Evolutionary conservation across 1,284 basidiomycete species (phyloP), one percentile per base, ranked within the genome.

Genomic region (Chalciporus sp.): DNA sequence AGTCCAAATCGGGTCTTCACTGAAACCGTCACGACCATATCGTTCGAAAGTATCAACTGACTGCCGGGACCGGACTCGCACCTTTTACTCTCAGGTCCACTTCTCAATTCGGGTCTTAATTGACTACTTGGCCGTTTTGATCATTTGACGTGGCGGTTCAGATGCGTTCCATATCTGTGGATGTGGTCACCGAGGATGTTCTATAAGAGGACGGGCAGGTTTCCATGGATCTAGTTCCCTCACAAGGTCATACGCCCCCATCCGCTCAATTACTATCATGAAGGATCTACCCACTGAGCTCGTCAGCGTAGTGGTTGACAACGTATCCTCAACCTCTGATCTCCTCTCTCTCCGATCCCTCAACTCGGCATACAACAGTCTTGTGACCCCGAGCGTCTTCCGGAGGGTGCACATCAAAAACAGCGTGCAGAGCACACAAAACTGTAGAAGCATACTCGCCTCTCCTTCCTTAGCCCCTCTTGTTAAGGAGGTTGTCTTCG

Each of bases 401-500:
- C 58, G 42, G 49, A 54, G 23, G 44, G 6, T 68, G 16, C 57
- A 61, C 40, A 43, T 68, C 41, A 40, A 35, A 40, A 68, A 67
- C 5, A 72, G 65, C 49, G 27, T 63, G 9, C 56, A 63, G 37
- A 72, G 67, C 45, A 53, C 69, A 4, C 67, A 67, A 39, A 65
- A 61, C 3, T 58, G 53, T 46, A 58, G 40, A 51, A 62, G 49
- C 51, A 56, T 68, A 42, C 49, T 68, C 19, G 49, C 56, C 19
- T 56, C 61, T 1, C 51, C 68, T 31, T 37, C 57, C 27, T 58
- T 68, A 8, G 57, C 70, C n/a, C 0, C 55, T 17, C 54, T 61
- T 9, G 67, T 72, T 11, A 63, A 54, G 26, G 65, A 68, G 42
- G 49, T 68, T 2, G 59, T 71, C 35, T 72, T 71, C 19, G 67